Percentiles rank a stretch among this genome's conserved stretches.
phyloP scores from a whole-genome alignment of 2,329 filamentous ascomycete genomes.

The Dactylellina cionopaga region DNA sequence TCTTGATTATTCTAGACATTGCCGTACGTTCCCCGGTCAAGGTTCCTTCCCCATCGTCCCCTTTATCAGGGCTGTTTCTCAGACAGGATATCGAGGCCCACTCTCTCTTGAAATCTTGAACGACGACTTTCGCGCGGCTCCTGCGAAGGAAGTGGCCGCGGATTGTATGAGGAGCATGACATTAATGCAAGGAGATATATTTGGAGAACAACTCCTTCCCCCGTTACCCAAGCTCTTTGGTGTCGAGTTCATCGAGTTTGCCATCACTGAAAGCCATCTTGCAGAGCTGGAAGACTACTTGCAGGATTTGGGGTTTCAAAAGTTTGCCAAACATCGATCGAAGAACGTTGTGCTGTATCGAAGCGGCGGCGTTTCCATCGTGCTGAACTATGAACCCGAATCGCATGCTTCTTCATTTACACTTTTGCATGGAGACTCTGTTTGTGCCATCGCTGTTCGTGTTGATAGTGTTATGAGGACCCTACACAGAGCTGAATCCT shows the following conservation, averaged over 20 bases:
- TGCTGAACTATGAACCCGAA: slow-evolving; percentile 53
- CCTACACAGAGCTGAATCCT: slow-evolving; percentile 40
- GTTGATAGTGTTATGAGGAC: slow-evolving; percentile 51
- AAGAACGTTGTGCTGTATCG: slow-evolving; percentile 53
- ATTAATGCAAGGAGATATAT: slow-evolving; percentile 50
- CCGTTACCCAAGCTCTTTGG: slow-evolving; percentile 49
- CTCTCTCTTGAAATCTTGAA: slow-evolving; percentile 53
- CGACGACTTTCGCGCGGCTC: slow-evolving; percentile 54
- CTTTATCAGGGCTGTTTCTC: slow-evolving; percentile 51
- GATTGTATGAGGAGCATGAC: slow-evolving; percentile 53
- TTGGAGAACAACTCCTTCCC: slow-evolving; percentile 52
- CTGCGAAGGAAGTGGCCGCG: slow-evolving; percentile 49
- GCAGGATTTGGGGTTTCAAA: slow-evolving; percentile 51
- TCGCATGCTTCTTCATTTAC: slow-evolving; percentile 53
- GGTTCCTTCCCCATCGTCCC: slow-evolving; percentile 53
- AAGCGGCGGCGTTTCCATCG: slow-evolving; percentile 49
- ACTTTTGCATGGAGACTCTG: slow-evolving; percentile 51
- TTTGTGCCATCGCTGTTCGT: slow-evolving; percentile 51
- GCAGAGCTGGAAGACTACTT: slow-evolving; percentile 50
- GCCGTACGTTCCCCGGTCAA: slow-evolving; percentile 53
- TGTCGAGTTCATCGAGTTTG: slow-evolving; percentile 54
- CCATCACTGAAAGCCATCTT: slow-evolving; percentile 52
- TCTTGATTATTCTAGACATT: slow-evolving; percentile 55
- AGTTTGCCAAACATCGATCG: slow-evolving; percentile 48
- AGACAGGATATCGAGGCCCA: slow-evolving; percentile 53